phyloP scores from a whole-genome alignment of 345 rosid species.

The Populus euphratica region DNA sequence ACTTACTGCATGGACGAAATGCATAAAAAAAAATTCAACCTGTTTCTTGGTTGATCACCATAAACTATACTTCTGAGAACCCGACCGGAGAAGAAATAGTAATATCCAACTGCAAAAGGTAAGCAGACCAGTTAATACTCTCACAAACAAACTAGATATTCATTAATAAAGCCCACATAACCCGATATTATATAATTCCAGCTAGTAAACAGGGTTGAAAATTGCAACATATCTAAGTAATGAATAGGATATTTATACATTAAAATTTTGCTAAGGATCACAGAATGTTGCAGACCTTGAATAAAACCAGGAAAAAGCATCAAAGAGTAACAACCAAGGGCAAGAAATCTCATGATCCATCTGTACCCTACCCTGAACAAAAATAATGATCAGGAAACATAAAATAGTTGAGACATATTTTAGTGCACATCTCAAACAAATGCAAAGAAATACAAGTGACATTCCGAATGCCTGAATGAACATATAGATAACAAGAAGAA shows the following conservation, averaged over 20 bases:
- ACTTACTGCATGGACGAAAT: background rate
- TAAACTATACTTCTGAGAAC: slow-evolving; percentile 77
- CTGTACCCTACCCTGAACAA: slow-evolving; percentile 93
- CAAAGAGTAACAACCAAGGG: slow-evolving; percentile 84
- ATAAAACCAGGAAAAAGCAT: slow-evolving; percentile 90
- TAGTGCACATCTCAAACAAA: slow-evolving; percentile 9
- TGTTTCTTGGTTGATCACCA: slow-evolving; percentile 94
- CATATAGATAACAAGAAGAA: background rate
- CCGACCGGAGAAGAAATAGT: slow-evolving; percentile 78
- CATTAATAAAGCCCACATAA: background rate
- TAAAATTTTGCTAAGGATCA: background rate
- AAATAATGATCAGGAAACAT: slow-evolving; percentile 39
- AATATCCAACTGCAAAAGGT: slow-evolving; percentile 75
- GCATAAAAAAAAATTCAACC: slow-evolving; percentile 38
- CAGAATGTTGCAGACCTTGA: slow-evolving; percentile 56
- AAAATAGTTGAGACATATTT: background rate
- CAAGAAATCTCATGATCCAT: slow-evolving; percentile 83
- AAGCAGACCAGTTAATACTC: slow-evolving; percentile 25
- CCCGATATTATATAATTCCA: background rate
- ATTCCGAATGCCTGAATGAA: background rate
- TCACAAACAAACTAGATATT: background rate
- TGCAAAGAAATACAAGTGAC: background rate
- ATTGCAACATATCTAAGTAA: background rate
- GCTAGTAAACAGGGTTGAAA: background rate
- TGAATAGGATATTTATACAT: background rate